Percentiles rank a stretch among this genome's conserved stretches.
These are phyloP conservation scores for Colletotrichum plurivorum DNA, from an alignment of 2,329 filamentous ascomycete genomes.

Conservation along the genomic window DNA sequence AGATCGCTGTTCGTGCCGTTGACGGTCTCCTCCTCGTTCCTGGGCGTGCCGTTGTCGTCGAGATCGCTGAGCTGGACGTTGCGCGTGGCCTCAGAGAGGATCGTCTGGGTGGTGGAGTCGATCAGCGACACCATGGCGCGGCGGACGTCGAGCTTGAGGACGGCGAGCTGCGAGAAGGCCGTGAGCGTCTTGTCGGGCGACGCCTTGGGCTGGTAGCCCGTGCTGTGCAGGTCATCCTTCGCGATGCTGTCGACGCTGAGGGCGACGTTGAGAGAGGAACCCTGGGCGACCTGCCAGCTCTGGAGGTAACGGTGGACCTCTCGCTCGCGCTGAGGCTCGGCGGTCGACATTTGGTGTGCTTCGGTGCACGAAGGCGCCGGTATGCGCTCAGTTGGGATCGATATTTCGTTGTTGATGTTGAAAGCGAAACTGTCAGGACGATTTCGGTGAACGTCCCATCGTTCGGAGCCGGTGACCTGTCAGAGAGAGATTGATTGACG, in stretches of 20 bases:
- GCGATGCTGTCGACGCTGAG: slow-evolving; percentile 49
- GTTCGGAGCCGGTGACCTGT: background rate
- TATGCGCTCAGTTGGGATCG: too few relatives aligned
- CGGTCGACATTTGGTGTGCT: slow-evolving; percentile 23
- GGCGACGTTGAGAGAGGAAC: slow-evolving; percentile 49
- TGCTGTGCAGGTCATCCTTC: slow-evolving; percentile 45
- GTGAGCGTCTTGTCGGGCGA: slow-evolving; percentile 57
- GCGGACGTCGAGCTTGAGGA: slow-evolving; percentile 62
- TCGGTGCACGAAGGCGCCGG: too few relatives aligned
- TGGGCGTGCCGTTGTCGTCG: slow-evolving; percentile 33
- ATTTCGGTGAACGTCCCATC: background rate
- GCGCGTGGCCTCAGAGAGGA: slow-evolving; percentile 66
- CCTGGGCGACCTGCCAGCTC: slow-evolving; percentile 50
- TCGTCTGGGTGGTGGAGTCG: slow-evolving; percentile 60
- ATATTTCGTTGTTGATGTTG: background rate
- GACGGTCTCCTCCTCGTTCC: background rate
- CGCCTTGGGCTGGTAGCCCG: slow-evolving; percentile 51
- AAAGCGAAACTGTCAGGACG: background rate
- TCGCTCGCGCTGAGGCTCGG: slow-evolving; percentile 47
- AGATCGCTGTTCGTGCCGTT: slow-evolving; percentile 45
- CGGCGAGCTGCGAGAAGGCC: slow-evolving; percentile 64
- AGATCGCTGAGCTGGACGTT: slow-evolving; percentile 56
- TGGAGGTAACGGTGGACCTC: slow-evolving; percentile 50
- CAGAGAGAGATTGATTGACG: slow-evolving; percentile 10
- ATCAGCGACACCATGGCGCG: slow-evolving; percentile 66